These are phyloP conservation scores for Colletotrichum orbiculare DNA, from an alignment of 2,329 filamentous ascomycete genomes.

Conservation along the genomic window DNA sequence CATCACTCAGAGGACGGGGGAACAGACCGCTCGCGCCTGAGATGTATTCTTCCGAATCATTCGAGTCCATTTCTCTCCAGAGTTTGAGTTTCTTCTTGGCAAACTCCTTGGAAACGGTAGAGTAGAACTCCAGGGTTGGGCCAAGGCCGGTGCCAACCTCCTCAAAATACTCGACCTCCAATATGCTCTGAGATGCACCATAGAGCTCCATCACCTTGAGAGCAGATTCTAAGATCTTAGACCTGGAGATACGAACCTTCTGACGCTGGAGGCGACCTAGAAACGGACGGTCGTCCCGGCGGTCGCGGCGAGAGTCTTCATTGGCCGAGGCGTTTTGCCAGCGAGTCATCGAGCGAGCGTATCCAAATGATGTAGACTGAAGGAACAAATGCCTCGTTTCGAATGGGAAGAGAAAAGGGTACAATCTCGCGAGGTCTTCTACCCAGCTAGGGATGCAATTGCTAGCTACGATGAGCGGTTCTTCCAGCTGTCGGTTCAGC, in stretches of 20 bases:
- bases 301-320: slow-evolving; percentile 83
- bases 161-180: slow-evolving; percentile 99
- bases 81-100: slow-evolving; percentile 97
- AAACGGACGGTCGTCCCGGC: slow-evolving; percentile 91
- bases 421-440: slow-evolving; percentile 91
- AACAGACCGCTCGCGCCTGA: slow-evolving; percentile 89
- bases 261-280: slow-evolving; percentile 92
- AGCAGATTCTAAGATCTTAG: slow-evolving; percentile 95
- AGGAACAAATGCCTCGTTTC: slow-evolving; percentile 97
- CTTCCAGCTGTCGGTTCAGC: slow-evolving; percentile 94
- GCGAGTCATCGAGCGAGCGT: slow-evolving; percentile 94
- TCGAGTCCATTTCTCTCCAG: slow-evolving; percentile 90
- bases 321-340: slow-evolving; percentile 93
- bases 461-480: slow-evolving; percentile 95
- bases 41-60: slow-evolving; percentile 80
- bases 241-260: slow-evolving; percentile 95
- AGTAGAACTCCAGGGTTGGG: slow-evolving; percentile 97
- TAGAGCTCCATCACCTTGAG: slow-evolving; percentile 99
- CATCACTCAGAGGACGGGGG: slow-evolving; percentile 87
- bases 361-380: slow-evolving; percentile 97
- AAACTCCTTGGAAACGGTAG: slow-evolving; percentile 95
- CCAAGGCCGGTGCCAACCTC: slow-evolving; percentile 97
- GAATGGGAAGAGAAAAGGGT: slow-evolving; percentile 97
- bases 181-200: slow-evolving; percentile 92
- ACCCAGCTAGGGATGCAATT: slow-evolving; percentile 97